Percentiles rank a stretch among this genome's conserved stretches.
phyloP scores from a whole-genome alignment of 2,329 filamentous ascomycete genomes.

The Neonectria punicea region DNA sequence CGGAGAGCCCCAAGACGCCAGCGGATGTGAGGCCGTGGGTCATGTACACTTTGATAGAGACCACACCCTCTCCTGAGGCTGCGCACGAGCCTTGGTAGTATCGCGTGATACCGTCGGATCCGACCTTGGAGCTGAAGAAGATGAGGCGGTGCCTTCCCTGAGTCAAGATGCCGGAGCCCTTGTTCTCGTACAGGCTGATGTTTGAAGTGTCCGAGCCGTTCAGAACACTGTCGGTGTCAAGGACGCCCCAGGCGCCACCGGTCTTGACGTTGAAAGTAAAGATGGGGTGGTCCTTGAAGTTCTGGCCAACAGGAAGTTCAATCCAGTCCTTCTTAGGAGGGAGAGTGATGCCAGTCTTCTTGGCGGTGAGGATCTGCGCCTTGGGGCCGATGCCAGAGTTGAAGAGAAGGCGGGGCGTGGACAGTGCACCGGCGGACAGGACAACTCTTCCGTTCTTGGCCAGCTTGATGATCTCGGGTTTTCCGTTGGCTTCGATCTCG shows the following conservation, averaged over 20 bases:
- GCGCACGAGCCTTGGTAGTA: constrained; percentile 75
- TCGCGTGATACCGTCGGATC: constrained; percentile 68
- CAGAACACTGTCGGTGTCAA: constrained; percentile 57
- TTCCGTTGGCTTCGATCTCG: constrained; percentile 66
- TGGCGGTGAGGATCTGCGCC: constrained; percentile 65
- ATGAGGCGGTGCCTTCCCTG: constrained; percentile 72
- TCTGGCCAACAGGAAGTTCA: constrained; percentile 65
- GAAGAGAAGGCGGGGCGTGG: constrained; percentile 73
- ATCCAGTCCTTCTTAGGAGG: constrained; percentile 63
- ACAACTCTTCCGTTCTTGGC: constrained; percentile 71
- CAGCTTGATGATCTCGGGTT: constrained; percentile 66
- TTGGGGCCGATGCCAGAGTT: constrained; percentile 68
- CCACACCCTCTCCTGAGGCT: constrained; percentile 66
- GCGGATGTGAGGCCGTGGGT: constrained; percentile 70
- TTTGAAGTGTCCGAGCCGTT: constrained; percentile 59
- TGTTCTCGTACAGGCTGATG: constrained; percentile 71
- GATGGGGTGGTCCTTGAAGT: constrained; percentile 64
- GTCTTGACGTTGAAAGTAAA: constrained; percentile 44
- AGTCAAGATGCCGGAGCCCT: constrained; percentile 68
- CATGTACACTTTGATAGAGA: constrained; percentile 68
- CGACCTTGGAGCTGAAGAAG: constrained; percentile 62
- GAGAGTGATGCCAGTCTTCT: constrained; percentile 62
- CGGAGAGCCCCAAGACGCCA: constrained; percentile 69
- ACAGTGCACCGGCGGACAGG: constrained; percentile 73
- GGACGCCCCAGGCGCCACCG: constrained; percentile 16